These are phyloP conservation scores for Lasiosphaeria miniovina DNA, from an alignment of 495 filamentous ascomycete species.

Conservation along the genomic window DNA sequence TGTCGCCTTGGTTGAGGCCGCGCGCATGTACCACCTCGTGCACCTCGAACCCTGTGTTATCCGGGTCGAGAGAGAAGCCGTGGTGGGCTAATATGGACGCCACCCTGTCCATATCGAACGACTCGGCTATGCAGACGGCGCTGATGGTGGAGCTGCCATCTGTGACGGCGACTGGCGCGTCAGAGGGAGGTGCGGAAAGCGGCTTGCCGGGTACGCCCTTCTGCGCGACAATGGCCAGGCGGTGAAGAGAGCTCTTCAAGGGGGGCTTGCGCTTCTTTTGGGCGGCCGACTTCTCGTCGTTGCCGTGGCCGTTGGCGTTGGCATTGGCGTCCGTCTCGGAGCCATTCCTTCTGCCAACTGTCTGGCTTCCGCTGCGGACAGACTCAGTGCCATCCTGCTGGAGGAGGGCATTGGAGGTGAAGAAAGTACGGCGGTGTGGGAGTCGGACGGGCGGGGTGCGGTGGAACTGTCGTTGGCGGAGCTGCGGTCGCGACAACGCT, in stretches of 20 bases:
- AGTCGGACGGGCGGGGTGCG: conserved; percentile 19
- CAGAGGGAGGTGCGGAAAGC: conserved; percentile 9
- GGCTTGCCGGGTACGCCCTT: conserved; percentile 29
- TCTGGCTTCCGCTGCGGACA: neutral
- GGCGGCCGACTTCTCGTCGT: conserved; percentile 8
- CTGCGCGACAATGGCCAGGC: conserved; percentile 41
- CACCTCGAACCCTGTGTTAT: conserved; percentile 55
- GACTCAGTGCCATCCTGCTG: conserved; percentile 26
- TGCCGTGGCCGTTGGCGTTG: conserved; percentile 5
- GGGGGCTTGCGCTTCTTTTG: conserved; percentile 44
- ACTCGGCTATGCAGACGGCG: conserved; percentile 81
- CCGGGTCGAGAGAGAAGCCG: conserved; percentile 64
- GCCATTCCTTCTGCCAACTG: neutral
- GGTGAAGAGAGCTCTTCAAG: conserved; percentile 43
- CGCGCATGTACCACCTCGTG: conserved; percentile 59
- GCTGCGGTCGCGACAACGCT: conserved; percentile 4
- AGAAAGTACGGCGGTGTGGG: conserved; percentile 39
- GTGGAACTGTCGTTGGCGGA: conserved; percentile 27
- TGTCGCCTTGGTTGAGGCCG: conserved; percentile 64
- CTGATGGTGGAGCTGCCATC: conserved; percentile 59
- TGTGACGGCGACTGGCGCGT: neutral
- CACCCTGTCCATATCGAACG: conserved; percentile 74
- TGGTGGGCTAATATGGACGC: conserved; percentile 66
- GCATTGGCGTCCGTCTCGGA: conserved; percentile 4
- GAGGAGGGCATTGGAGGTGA: conserved; percentile 39